Evolutionary conservation across 768 basidiomycete species (phyloP).

Genomic region (Pleurotus citrinopileatus): DNA sequence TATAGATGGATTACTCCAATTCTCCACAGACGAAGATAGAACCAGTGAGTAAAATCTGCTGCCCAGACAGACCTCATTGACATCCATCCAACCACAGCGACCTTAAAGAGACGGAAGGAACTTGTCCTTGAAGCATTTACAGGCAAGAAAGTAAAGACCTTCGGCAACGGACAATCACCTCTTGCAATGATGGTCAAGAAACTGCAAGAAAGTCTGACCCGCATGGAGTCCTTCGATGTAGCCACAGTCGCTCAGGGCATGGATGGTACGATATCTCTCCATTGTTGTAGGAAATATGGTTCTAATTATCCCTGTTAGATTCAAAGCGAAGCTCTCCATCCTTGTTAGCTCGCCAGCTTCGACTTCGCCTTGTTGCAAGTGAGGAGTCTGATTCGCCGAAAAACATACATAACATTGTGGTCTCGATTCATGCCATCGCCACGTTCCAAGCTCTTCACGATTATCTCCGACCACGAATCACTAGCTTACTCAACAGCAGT

Average conservation of each 20-base stretch:
- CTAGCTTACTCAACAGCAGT: slow-evolving; percentile 61
- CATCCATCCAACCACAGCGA: slow-evolving; percentile 43
- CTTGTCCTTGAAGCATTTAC: slow-evolving; percentile 80
- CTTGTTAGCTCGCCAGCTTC: slow-evolving; percentile 87
- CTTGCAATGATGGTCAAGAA: slow-evolving; percentile 89
- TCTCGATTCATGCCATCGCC: slow-evolving; percentile 97
- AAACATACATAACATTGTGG: slow-evolving; percentile 84
- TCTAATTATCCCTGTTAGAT: slow-evolving; percentile 40
- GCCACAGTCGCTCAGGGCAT: slow-evolving; percentile 80
- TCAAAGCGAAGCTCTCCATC: slow-evolving; percentile 90
- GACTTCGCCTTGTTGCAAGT: slow-evolving; percentile 84
- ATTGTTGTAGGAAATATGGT: slow-evolving; percentile 10
- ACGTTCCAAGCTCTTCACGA: slow-evolving; percentile 97
- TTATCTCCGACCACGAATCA: slow-evolving; percentile 88
- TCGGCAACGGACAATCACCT: slow-evolving; percentile 47
- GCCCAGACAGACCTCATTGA: no score
- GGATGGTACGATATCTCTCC: slow-evolving; percentile 55
- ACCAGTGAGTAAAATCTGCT: slow-evolving; percentile 54
- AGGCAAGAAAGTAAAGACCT: slow-evolving; percentile 42
- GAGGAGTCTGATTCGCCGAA: slow-evolving; percentile 89
- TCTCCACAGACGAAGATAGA: slow-evolving; percentile 69
- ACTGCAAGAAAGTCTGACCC: slow-evolving; percentile 90
- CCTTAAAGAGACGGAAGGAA: slow-evolving; percentile 63
- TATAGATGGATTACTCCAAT: slow-evolving; percentile 81
- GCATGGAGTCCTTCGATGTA: slow-evolving; percentile 96